Base-by-base conservation (phyloP, 2,329 filamentous ascomycete genomes). In the Hypoxylon sp. region DNA sequence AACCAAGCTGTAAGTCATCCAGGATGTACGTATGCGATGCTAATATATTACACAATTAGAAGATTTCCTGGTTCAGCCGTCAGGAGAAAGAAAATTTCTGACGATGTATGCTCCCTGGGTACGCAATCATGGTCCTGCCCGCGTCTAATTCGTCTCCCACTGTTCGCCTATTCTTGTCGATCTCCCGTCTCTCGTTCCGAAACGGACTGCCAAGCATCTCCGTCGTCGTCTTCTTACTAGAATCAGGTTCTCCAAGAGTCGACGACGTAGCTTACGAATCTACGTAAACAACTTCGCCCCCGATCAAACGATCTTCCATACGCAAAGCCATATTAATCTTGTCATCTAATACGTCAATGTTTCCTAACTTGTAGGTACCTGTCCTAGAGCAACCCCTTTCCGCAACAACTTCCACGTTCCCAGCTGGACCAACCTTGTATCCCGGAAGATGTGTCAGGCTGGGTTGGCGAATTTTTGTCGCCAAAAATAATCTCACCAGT, bases 401-500 rank as follows among this genome's bases (percentile, higher is more conserved):
- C 55, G 51, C 30, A 50, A 25, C 34, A 25, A 25, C 17, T 25
- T 38, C 19, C 36, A 38, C 43, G 10, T 55, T 49, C 32, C 43
- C 52, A 64, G 50, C 34, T 36, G 30, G 49, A 48, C 49, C 49
- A 56, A 25, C 38, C n/a, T 17, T 45, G 52, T 32, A 60, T 60
- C 50, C 62, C 34, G 36, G 50, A 60, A 45, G 43, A 45, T 50
- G 21, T 32, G 49, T 52, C 19, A 30, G 28, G 28, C 62, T 51
- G 19, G 50, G 58, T 45, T 68, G 55, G 63, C 66, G 66, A 64
- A n/a, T n/a, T 70, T 70, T 64, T 50, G 65, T 64, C 60, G 9
- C 28, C n/a, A 5, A 28, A 32, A 53, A 45, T 49, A 62, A 61
- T 55, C 60, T 62, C 58, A 46, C 60, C 60, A 36, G 68, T 69